Conservation (phyloP, 345 rosid genomes). For the Dipteronia sinensis region DNA sequence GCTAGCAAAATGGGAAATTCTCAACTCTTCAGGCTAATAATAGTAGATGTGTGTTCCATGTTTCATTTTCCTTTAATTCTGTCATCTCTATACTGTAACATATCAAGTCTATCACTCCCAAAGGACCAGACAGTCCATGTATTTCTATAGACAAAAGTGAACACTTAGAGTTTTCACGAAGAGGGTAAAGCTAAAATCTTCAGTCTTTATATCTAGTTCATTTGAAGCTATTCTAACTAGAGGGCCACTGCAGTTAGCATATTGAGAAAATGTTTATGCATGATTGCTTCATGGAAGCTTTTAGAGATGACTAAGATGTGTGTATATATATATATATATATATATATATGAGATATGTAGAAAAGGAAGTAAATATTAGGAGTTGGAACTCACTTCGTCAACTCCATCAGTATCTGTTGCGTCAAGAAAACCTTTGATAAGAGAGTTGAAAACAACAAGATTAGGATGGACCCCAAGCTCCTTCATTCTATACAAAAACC, state of each 20-base stretch:
- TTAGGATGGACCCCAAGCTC: conserved; percentile 85
- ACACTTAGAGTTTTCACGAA: not conserved
- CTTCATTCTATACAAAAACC: conserved; percentile 76
- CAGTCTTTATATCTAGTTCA: not conserved
- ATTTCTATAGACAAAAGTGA: not conserved
- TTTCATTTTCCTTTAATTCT: not conserved
- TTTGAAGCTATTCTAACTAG: not conserved
- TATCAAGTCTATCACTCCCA: not conserved
- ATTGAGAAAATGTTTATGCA: not conserved
- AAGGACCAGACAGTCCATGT: not conserved
- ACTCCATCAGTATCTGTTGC: conserved; percentile 66
- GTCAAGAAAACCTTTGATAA: conserved; percentile 80
- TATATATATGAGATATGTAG: not conserved
- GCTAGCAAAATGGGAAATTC: not conserved
- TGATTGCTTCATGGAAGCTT: not conserved
- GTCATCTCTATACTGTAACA: not conserved
- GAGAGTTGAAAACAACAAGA: conserved; percentile 77
- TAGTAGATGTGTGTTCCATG: too few species aligned
- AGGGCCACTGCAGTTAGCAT: not conserved
- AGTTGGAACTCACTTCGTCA: conserved; percentile 59
- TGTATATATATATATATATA: too few species aligned
- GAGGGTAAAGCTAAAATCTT: not conserved
- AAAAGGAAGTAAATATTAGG: not conserved
- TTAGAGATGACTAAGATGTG: not conserved
- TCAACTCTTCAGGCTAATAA: not conserved